These are phyloP conservation scores for Geranium rotundifolium DNA, from an alignment of 345 rosid species.

Conservation along the genomic window DNA sequence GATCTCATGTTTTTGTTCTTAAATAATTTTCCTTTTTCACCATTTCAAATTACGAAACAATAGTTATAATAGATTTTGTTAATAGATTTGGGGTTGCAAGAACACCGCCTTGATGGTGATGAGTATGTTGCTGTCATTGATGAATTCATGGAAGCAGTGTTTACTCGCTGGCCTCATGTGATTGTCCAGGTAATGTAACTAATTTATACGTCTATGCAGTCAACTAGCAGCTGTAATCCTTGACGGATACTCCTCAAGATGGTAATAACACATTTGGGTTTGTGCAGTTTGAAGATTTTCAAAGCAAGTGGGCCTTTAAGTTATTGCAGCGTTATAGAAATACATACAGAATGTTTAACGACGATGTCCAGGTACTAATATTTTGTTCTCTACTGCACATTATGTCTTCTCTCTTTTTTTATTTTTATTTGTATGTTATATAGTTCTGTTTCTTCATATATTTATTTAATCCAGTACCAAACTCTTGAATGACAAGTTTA, in stretches of 20 bases:
- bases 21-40: background rate
- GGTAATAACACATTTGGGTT: conserved; percentile 8
- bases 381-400: conserved; percentile 9
- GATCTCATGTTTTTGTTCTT: background rate
- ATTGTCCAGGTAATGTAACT: conserved; percentile 68
- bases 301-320: conserved; percentile 99
- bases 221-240: background rate
- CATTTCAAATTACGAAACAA: background rate
- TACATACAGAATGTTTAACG: conserved; percentile 85
- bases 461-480: background rate
- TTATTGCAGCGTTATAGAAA: conserved; percentile 81
- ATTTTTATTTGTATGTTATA: background rate
- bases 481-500: background rate
- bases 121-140: conserved; percentile 66
- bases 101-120: conserved; percentile 75
- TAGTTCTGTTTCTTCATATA: background rate
- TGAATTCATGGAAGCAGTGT: conserved; percentile 98
- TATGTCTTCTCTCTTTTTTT: conserved; percentile 1
- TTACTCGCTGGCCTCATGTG: conserved; percentile 94
- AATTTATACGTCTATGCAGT: background rate
- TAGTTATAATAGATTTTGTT: conserved; percentile 14
- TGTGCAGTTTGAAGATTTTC: conserved; percentile 94
- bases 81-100: conserved; percentile 88
- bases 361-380: conserved; percentile 87
- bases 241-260: background rate